Evolutionary conservation across 1,284 basidiomycete genomes (phyloP).

Genomic region (Neotropicomus parvogracilis): DNA sequence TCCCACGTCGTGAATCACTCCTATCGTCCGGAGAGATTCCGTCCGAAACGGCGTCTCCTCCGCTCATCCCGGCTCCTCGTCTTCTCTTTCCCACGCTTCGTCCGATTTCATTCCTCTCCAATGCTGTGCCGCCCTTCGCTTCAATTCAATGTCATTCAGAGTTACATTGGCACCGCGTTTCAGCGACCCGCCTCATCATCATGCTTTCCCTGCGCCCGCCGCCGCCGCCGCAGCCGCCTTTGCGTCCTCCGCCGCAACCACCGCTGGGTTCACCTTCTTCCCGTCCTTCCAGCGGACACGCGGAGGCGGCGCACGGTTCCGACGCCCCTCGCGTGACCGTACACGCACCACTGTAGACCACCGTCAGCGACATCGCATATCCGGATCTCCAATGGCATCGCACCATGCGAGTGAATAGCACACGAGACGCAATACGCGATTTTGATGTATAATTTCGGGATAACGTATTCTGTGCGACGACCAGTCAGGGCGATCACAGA

Average conservation of each 20-base stretch:
- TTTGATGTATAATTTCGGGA: constrained; percentile 99
- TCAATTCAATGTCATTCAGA: no score
- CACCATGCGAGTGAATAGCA: constrained; percentile 98
- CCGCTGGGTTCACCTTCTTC: constrained; percentile 90
- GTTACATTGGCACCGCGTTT: constrained; percentile 10
- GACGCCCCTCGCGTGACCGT: constrained; percentile 87
- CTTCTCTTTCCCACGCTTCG: constrained; percentile 2
- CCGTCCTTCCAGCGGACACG: constrained; percentile 97
- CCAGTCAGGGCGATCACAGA: no score
- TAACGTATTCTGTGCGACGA: constrained; percentile 84
- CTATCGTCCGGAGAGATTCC: constrained; percentile 23
- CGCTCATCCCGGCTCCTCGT: constrained; percentile 17
- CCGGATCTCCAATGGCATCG: not conserved
- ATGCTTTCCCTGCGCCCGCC: constrained; percentile 38
- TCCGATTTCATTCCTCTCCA: constrained; percentile 1
- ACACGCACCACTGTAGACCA: constrained; percentile 81
- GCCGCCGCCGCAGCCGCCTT: constrained; percentile 41
- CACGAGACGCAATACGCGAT: constrained; percentile 99
- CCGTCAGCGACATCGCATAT: not conserved
- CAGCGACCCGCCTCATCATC: constrained; percentile 19
- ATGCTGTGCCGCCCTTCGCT: no score
- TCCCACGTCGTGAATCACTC: constrained; percentile 24
- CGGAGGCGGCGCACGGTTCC: constrained; percentile 94
- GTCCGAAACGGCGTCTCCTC: constrained; percentile 25
- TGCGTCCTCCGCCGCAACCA: constrained; percentile 67